Conservation (phyloP, 1,139 yeast genomes). For the Hyphopichia khmerensis region DNA sequence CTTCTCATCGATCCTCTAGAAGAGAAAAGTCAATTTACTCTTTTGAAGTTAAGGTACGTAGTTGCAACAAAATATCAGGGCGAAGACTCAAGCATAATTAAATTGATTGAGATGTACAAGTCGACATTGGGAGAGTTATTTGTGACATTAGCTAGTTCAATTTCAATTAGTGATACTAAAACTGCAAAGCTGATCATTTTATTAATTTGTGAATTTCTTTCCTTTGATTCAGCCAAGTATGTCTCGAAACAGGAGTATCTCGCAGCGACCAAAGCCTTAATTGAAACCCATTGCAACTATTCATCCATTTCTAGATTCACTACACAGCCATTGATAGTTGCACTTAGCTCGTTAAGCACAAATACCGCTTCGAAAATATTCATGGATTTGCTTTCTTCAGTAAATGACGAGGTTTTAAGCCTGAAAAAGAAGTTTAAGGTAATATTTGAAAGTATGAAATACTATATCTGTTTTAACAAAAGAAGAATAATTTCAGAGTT, state of each 20-base stretch:
- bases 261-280: neutral
- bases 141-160: neutral
- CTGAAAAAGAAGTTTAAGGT: neutral
- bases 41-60: slow-evolving; percentile 1
- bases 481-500: slow-evolving; percentile 7
- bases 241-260: neutral
- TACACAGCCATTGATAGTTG: neutral
- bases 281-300: neutral
- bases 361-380: neutral
- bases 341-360: neutral
- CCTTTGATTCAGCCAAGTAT: neutral
- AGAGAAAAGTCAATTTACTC: neutral
- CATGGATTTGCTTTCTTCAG: neutral
- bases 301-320: too few species aligned
- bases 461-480: slow-evolving; percentile 16
- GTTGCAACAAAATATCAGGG: slow-evolving; percentile 2
- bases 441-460: slow-evolving; percentile 1
- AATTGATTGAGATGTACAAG: neutral
- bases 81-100: neutral
- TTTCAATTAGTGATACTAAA: neutral
- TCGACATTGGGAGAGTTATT: neutral
- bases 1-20: neutral
- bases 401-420: neutral
- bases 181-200: neutral
- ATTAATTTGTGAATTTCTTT: neutral